Evolutionary conservation across 306 rosid genomes (phyloP).

Genomic region (Castanea crenata): DNA sequence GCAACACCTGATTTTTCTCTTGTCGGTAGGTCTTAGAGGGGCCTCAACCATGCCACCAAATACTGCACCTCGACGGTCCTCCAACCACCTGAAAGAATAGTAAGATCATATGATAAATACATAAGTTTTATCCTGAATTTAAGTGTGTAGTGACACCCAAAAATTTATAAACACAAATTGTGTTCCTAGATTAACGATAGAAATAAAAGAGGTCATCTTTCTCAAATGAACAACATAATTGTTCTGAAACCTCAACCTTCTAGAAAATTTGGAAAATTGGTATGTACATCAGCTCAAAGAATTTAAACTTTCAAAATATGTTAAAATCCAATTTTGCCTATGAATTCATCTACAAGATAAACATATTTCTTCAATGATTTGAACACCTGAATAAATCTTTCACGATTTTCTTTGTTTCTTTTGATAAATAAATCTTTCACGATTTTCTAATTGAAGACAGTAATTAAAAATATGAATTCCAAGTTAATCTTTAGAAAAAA

Average conservation of each 20-base stretch:
- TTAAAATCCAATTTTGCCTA: background rate
- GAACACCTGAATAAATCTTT: background rate
- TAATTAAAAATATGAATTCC: slow-evolving; percentile 13
- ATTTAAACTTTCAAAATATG: background rate
- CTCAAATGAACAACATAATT: background rate
- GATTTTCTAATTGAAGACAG: background rate
- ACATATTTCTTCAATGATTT: background rate
- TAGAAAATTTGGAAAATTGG: background rate
- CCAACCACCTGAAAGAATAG: slow-evolving; percentile 69
- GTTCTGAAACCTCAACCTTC: background rate
- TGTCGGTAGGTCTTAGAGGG: slow-evolving; percentile 69
- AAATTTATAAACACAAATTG: background rate
- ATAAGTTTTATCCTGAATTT: background rate
- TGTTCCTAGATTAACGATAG: background rate
- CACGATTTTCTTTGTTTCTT: background rate
- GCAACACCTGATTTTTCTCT: slow-evolving; percentile 77
- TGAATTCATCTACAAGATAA: background rate
- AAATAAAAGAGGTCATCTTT: background rate
- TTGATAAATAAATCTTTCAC: background rate
- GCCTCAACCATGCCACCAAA: slow-evolving; percentile 95
- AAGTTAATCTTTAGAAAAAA: slow-evolving; percentile 11
- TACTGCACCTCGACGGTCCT: slow-evolving; percentile 84
- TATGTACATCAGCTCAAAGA: background rate
- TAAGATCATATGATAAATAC: background rate
- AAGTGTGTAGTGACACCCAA: background rate